phyloP scores from a whole-genome alignment of 768 basidiomycete species.

The Rhizopogon roseolus region DNA sequence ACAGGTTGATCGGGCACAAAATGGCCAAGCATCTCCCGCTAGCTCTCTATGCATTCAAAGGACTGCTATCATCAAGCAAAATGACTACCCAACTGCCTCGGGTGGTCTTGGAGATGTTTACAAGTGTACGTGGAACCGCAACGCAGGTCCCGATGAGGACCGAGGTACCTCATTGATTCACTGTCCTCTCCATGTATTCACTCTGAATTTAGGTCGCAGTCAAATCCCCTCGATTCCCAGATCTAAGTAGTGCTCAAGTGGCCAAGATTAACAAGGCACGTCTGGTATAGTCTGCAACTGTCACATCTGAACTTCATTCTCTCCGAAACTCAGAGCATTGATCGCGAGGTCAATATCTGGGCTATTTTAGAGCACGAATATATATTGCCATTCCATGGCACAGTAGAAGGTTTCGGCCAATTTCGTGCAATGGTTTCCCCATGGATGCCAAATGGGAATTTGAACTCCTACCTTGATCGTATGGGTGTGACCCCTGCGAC shows the following conservation, averaged over 20 bases:
- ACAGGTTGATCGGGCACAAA: background rate
- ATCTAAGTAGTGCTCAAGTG: background rate
- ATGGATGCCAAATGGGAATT: conserved; percentile 37
- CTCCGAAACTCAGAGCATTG: conserved; percentile 12
- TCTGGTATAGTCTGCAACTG: background rate
- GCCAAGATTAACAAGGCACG: background rate
- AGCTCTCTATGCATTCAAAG: background rate
- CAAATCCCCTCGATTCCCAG: background rate
- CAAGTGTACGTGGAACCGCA: conserved; percentile 18
- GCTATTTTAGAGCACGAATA: conserved; percentile 33
- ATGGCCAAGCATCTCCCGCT: background rate
- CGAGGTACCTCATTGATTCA: background rate
- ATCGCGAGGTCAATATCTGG: conserved; percentile 35
- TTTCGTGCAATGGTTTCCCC: conserved; percentile 36
- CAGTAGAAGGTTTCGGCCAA: conserved; percentile 31
- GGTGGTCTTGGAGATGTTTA: conserved; percentile 43
- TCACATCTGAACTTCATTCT: background rate
- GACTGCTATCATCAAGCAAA: background rate
- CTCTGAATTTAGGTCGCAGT: conserved; percentile 1
- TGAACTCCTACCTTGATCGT: conserved; percentile 32
- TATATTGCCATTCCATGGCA: conserved; percentile 32
- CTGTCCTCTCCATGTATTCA: background rate
- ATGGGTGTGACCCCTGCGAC: conserved; percentile 31
- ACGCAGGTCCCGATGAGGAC: background rate
- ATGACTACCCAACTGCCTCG: background rate